Percentiles rank a stretch among this genome's conserved stretches.
Evolutionary conservation across 257 asterid genomes (phyloP).

Genomic region (Solanum pinnatisectum): DNA sequence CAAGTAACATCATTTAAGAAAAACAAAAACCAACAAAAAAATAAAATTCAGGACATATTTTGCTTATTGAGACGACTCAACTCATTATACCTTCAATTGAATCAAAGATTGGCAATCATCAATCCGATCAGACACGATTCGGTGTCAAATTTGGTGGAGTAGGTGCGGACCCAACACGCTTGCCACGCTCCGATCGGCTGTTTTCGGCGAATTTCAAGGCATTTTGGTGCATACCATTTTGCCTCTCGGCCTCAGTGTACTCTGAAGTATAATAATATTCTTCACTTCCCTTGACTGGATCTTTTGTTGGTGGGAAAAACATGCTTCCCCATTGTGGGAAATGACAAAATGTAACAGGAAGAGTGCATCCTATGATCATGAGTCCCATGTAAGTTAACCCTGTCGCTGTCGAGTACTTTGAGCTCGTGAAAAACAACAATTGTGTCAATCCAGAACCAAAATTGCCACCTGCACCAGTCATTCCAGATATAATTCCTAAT

Average conservation of each 20-base stretch:
- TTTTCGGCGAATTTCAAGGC: constrained; percentile 59
- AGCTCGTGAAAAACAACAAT: constrained; percentile 19
- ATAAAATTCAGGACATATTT: not conserved
- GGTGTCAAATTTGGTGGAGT: constrained; percentile 33
- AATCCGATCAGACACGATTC: constrained; percentile 11
- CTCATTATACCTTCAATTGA: not conserved
- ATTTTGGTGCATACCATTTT: constrained; percentile 41
- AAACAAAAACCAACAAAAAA: not conserved
- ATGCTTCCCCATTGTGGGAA: constrained; percentile 56
- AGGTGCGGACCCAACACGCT: constrained; percentile 24
- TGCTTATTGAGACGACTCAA: not conserved
- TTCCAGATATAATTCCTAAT: constrained; percentile 33
- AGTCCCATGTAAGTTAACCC: constrained; percentile 40
- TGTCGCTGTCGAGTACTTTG: constrained; percentile 15
- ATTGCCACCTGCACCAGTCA: constrained; percentile 39
- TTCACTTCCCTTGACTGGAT: constrained; percentile 9
- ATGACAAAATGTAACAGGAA: constrained; percentile 27
- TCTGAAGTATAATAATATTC: constrained; percentile 27
- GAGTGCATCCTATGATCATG: constrained; percentile 41
- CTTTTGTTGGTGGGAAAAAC: constrained; percentile 25
- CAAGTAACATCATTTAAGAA: not conserved
- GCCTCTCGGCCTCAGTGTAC: constrained; percentile 22
- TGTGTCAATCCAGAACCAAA: constrained; percentile 39
- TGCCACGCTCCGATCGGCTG: constrained; percentile 45
- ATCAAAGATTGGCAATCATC: not conserved